Conservation (phyloP, 78 protist species). For the Pelomyxa schiedti region DNA sequence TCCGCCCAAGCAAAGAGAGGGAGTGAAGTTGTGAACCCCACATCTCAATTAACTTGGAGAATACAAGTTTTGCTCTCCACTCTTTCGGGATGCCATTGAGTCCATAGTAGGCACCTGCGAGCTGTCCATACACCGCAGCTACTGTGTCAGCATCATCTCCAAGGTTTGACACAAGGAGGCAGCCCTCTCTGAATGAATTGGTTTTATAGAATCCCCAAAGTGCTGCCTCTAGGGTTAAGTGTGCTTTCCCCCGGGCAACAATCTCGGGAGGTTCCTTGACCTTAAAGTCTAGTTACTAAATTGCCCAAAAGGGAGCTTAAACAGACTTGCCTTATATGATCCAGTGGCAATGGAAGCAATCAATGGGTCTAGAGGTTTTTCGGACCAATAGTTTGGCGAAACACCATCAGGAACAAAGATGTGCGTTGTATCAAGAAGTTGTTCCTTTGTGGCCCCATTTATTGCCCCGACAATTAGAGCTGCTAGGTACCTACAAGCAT, state of each 20-base stretch:
- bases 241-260: slow-evolving; percentile 24
- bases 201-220: slow-evolving; percentile 26
- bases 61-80: too few species aligned
- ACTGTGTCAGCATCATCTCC: slow-evolving; percentile 36
- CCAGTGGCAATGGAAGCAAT: too few species aligned
- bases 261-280: too few species aligned
- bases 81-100: too few species aligned
- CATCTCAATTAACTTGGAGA: too few species aligned
- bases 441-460: slow-evolving; percentile 16
- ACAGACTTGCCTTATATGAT: too few species aligned
- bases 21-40: too few species aligned
- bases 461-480: slow-evolving; percentile 14
- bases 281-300: neutral
- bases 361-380: neutral
- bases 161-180: slow-evolving; percentile 10
- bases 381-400: too few species aligned
- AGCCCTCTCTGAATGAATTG: too few species aligned
- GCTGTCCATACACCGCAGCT: slow-evolving; percentile 37
- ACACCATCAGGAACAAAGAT: neutral
- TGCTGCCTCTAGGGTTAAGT: slow-evolving; percentile 19
- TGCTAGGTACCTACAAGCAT: slow-evolving; percentile 22
- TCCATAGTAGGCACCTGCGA: slow-evolving; percentile 40
- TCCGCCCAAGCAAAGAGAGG: too few species aligned
- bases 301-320: neutral
- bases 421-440: neutral